Evolutionary conservation across 2,329 filamentous ascomycete genomes (phyloP).

Genomic region (Coleophoma crateriformis): DNA sequence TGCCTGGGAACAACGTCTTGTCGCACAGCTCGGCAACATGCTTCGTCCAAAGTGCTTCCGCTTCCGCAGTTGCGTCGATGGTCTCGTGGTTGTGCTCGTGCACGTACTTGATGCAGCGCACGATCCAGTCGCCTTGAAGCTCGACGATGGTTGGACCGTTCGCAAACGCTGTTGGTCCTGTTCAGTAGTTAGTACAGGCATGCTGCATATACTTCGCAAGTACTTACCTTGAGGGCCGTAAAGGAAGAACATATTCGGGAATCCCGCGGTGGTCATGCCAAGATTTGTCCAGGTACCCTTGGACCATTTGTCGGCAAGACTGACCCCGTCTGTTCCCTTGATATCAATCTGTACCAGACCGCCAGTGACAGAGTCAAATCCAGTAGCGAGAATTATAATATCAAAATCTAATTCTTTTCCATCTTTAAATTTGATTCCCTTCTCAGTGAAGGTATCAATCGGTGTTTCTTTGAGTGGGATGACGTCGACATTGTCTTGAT

Average conservation of each 20-base stretch:
- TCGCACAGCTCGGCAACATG: constrained; percentile 24
- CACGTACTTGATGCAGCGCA: constrained; percentile 25
- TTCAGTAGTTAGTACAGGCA: too few relatives aligned
- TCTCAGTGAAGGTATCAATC: constrained; percentile 32
- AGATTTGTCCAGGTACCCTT: constrained; percentile 28
- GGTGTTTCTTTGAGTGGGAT: constrained; percentile 37
- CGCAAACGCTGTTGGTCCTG: constrained; percentile 27
- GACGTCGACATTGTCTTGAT: constrained; percentile 38
- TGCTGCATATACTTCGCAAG: too few relatives aligned
- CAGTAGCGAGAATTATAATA: constrained; percentile 29
- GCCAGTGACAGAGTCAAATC: constrained; percentile 30
- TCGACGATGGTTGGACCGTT: constrained; percentile 36
- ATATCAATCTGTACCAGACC: constrained; percentile 26
- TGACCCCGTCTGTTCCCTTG: constrained; percentile 20
- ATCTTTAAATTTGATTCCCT: constrained; percentile 27
- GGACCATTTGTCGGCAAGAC: constrained; percentile 27
- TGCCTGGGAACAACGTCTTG: constrained; percentile 25
- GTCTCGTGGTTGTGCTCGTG: constrained; percentile 20
- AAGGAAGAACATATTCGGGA: constrained; percentile 43
- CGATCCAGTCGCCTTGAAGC: constrained; percentile 34
- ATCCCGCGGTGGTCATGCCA: constrained; percentile 34
- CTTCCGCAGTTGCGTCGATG: constrained; percentile 26
- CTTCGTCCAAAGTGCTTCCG: constrained; percentile 28
- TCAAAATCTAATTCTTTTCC: constrained; percentile 24
- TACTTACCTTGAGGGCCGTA: constrained; percentile 31